Evolutionary conservation across 2,329 filamentous ascomycete species (phyloP), one percentile per base, ranked within the genome.

Genomic region (Scedosporium minutisporum): DNA sequence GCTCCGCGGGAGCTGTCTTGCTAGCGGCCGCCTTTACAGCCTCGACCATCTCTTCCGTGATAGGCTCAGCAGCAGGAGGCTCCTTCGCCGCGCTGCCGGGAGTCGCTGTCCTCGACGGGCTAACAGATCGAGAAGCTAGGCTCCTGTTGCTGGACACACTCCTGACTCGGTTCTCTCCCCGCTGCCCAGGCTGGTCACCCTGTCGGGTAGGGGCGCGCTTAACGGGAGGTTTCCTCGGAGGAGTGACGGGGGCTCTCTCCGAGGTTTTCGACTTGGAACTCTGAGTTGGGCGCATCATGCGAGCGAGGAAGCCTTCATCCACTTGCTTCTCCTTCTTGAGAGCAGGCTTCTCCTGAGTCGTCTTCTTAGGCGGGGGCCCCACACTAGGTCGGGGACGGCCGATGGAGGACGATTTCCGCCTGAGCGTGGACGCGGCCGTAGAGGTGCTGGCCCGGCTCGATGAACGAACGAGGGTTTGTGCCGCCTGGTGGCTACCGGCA

Each of bases 221-320:
- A 16, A 46, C 10, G 12, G 69, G 62, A 0, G 69, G 64, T 66
- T 76, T 82, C 63, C 77, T 75, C 0, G 82, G 81, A 2, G 82
- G 81, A 0, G 82, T 82, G 0, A 74, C 66, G 1, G 78, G 74
- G 1, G 71, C 71, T 74, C 89, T 91, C 4, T 90, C 87, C 2
- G 83, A 77, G 0, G 82, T 82, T 75, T 90, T 91, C 65, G 80
- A 86, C 7, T 87, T 81, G 4, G 87, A 90, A 57, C 84, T 79
- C 55, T 87, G 83, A 0, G 89, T 93, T 2, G 89, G 89, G 48
- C 89, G 80, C 85, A 88, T 92, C 89, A 93, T 91, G 61, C 89
- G 84, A n/a, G 88, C 88, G 27, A 93, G 76, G 74, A 93, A 93
- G 14, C 85, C 75, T 66, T 90, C 87, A 66, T 90, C 87, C 1